phyloP scores from a whole-genome alignment of 2,329 filamentous ascomycete species.

The Furcasterigmium sp. region DNA sequence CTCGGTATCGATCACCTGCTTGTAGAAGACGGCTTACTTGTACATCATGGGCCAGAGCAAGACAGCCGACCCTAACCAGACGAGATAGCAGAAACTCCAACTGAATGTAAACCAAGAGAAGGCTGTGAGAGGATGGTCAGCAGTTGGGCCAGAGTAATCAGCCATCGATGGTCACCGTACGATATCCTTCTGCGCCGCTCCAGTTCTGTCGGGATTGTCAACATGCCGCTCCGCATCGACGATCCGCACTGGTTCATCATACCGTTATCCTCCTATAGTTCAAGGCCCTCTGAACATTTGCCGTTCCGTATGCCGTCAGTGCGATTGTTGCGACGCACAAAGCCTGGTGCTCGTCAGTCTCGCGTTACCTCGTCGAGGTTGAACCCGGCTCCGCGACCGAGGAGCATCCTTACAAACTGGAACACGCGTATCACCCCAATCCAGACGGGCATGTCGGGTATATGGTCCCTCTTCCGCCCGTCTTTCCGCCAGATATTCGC shows the following conservation, averaged over 20 bases:
- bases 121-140: slow-evolving; percentile 5
- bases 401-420: slow-evolving; percentile 9
- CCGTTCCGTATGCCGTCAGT: slow-evolving; percentile 11
- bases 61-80: slow-evolving; percentile 11
- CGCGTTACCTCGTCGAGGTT: no score
- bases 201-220: slow-evolving; percentile 9
- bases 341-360: slow-evolving; percentile 5
- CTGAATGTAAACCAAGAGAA: slow-evolving; percentile 13
- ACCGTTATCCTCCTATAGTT: slow-evolving; percentile 14
- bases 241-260: neutral
- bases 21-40: no score
- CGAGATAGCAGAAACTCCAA: slow-evolving; percentile 13
- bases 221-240: neutral
- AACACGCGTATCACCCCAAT: slow-evolving; percentile 9
- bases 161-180: slow-evolving; percentile 6
- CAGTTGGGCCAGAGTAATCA: slow-evolving; percentile 2
- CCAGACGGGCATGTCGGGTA: slow-evolving; percentile 13
- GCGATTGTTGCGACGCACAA: slow-evolving; percentile 8
- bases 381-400: no score
- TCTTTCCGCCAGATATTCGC: slow-evolving; percentile 13
- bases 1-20: no score
- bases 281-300: slow-evolving; percentile 11
- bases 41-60: slow-evolving; percentile 12
- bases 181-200: slow-evolving; percentile 12
- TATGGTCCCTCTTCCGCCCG: slow-evolving; percentile 11